Percentiles rank a stretch among this genome's conserved stretches.
phyloP scores from a whole-genome alignment of 257 asterid species.

The Nicotiana attenuata region DNA sequence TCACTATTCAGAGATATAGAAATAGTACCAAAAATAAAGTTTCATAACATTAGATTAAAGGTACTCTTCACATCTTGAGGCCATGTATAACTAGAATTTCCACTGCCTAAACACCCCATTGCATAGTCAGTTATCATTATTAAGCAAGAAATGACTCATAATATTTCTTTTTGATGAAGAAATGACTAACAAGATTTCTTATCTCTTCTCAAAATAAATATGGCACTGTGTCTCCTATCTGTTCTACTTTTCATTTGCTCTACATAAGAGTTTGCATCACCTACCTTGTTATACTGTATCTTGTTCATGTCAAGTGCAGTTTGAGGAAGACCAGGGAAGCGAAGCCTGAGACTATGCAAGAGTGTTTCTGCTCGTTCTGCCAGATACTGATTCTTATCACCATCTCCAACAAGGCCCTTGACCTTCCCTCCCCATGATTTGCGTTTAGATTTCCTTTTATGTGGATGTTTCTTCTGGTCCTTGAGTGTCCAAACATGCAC shows the following conservation, averaged over 20 bases:
- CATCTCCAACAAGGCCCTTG: constrained; percentile 67
- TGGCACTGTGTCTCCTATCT: neutral
- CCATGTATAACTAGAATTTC: neutral
- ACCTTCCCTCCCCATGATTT: constrained; percentile 86
- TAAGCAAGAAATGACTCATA: neutral
- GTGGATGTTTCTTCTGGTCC: constrained; percentile 56
- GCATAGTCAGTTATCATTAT: neutral
- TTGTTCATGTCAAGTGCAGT: constrained; percentile 94
- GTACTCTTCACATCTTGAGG: neutral
- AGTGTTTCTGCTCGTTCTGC: constrained; percentile 79
- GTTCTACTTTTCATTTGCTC: neutral
- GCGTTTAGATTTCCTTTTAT: constrained; percentile 46
- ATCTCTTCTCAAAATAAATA: neutral
- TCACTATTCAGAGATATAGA: neutral
- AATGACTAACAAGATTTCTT: too few species aligned
- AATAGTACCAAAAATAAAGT: neutral
- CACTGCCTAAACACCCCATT: neutral
- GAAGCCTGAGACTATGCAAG: constrained; percentile 61
- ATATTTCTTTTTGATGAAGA: neutral
- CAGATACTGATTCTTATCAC: constrained; percentile 55
- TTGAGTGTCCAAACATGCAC: constrained; percentile 79
- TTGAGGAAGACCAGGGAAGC: constrained; percentile 96
- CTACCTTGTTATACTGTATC: constrained; percentile 92
- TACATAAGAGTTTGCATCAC: neutral
- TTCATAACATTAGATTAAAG: neutral